Base-by-base conservation (phyloP, 352 stramenopile species). In the Pythium grandisporangium region DNA sequence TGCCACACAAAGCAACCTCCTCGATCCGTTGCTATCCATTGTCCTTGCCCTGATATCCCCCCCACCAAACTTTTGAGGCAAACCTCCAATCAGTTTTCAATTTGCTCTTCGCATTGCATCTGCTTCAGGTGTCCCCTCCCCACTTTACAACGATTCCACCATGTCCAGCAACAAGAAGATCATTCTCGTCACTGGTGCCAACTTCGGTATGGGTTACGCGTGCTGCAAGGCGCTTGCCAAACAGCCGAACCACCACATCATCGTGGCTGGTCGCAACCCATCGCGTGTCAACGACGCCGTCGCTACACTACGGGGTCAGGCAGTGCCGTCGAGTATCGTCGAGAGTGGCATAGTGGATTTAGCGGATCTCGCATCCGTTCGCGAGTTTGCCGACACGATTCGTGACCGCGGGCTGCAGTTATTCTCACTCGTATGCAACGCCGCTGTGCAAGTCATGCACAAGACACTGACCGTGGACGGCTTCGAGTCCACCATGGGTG, bases 341-440 rank as follows among this genome's bases (percentile, higher is more conserved):
- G 54, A 72, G 30, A 40, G 23, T 6, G 51, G 25, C 6, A 32
- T 68, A 25, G 24, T 74, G 11, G 58, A 79, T 36, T 27, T 79
- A 12, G 41, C 45, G 4, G 70, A 51, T 34, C 52, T 70, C 17
- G 30, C 26, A 20, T 58, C 47, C 0, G 55, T 75, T n/a, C 53
- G 57, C 6, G 22, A 24, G 13, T 68, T 59, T 33, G 45, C 46
- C 1, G 29, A 38, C 2, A 36, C n/a, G 5, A 17, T 69, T 3
- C 43, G 48, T 0, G 33, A 53, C 20, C 44, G 53, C 19, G 36
- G 50, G 16, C 33, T 67, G 1, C 36, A 51, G 10, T 38, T 61
- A 29, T 38, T 45, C 35, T 55, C 55, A 17, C 32, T 77, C 33
- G 43, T 74, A 4, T 69, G 56, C 66, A 78, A 78, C 38, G 62